A percentile compares a stretch with the other conserved stretches of the same genome.
These are phyloP conservation scores for Saccharomycopsis hybrid DNA, from an alignment of 1,139 yeast species.

Conservation along the genomic window DNA sequence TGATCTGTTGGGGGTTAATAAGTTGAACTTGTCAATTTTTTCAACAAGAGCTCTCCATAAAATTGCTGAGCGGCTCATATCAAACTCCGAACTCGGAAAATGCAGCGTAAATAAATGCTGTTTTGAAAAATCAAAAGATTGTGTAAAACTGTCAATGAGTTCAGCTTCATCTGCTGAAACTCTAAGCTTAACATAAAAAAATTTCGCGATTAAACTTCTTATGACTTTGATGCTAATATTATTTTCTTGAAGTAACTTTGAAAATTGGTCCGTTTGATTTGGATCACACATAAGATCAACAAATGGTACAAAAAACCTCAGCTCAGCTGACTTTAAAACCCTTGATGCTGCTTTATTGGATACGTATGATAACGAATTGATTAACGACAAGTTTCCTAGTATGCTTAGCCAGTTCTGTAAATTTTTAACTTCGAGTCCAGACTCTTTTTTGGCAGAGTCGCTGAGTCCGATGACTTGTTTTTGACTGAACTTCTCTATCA, in stretches of 20 bases:
- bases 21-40: constrained; percentile 2
- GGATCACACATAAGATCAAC: background rate
- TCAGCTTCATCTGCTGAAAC: constrained; percentile 2
- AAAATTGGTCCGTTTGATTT: background rate
- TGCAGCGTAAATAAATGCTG: no score
- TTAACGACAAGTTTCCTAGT: constrained; percentile 13
- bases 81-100: no score
- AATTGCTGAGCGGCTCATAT: background rate
- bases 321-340: constrained; percentile 3
- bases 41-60: constrained; percentile 11
- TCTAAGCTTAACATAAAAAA: constrained; percentile 12
- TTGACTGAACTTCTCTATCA: background rate
- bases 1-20: constrained; percentile 6
- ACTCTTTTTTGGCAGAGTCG: background rate
- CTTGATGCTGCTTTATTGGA: background rate
- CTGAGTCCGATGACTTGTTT: background rate
- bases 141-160: constrained; percentile 1
- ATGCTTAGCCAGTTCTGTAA: constrained; percentile 5
- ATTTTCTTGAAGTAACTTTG: background rate
- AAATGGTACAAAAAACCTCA: constrained; percentile 11
- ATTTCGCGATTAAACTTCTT: constrained; percentile 4
- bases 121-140: constrained; percentile 2
- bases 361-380: constrained; percentile 5
- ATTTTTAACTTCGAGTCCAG: background rate
- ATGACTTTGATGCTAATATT: constrained; percentile 3